These are phyloP conservation scores for Helichrysum umbraculigerum DNA, from an alignment of 129 eudicot species.

Conservation along the genomic window DNA sequence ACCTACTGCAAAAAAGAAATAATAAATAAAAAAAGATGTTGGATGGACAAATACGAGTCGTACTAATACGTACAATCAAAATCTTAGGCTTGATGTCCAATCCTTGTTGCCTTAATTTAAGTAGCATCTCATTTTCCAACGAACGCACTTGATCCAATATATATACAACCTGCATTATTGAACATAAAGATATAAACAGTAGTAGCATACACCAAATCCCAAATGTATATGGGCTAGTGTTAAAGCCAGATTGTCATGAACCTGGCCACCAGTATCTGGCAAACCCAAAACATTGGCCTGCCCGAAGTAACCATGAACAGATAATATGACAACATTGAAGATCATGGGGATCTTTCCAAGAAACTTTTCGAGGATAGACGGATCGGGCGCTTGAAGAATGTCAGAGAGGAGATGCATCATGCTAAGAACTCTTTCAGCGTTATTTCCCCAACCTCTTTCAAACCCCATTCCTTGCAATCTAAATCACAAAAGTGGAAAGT, in stretches of 20 bases:
- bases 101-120: slow-evolving; percentile 80
- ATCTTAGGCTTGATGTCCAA: slow-evolving; percentile 78
- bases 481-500: slow-evolving; percentile 6
- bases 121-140: slow-evolving; percentile 84
- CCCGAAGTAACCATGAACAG: slow-evolving; percentile 94
- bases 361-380: slow-evolving; percentile 74
- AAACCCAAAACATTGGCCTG: slow-evolving; percentile 97
- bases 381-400: slow-evolving; percentile 98
- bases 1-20: background rate
- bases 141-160: slow-evolving; percentile 99
- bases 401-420: slow-evolving; percentile 94
- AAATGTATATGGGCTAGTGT: background rate
- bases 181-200: slow-evolving; percentile 8
- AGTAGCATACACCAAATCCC: background rate
- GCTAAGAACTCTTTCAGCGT: slow-evolving; percentile 57
- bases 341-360: slow-evolving; percentile 94
- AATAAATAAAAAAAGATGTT: background rate
- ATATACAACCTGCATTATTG: slow-evolving; percentile 66
- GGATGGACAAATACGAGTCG: background rate
- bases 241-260: slow-evolving; percentile 19
- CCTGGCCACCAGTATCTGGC: slow-evolving; percentile 99
- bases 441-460: slow-evolving; percentile 98
- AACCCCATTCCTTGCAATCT: slow-evolving; percentile 98
- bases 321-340: slow-evolving; percentile 89
- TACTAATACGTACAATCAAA: slow-evolving; percentile 55